These are phyloP conservation scores for Lachnellula subtilissima DNA, from an alignment of 2,329 filamentous ascomycete species.

Conservation along the genomic window DNA sequence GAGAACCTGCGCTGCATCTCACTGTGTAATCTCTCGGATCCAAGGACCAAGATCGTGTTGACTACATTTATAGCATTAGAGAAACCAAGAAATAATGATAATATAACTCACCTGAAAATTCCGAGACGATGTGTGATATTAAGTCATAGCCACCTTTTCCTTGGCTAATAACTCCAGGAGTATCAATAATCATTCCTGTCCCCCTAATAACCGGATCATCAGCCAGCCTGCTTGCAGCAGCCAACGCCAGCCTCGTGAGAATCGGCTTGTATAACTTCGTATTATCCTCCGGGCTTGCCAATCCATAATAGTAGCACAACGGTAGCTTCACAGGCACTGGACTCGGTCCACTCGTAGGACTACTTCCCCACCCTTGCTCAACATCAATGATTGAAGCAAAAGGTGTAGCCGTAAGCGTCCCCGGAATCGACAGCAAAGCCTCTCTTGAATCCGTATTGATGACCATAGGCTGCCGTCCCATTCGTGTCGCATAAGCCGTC, in stretches of 20 bases:
- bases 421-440: constrained; percentile 71
- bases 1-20: constrained; percentile 69
- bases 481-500: constrained; percentile 72
- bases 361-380: constrained; percentile 83
- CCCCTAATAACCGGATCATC: constrained; percentile 68
- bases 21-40: constrained; percentile 69
- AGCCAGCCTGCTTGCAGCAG: constrained; percentile 70
- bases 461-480: constrained; percentile 69
- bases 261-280: constrained; percentile 68
- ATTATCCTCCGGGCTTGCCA: constrained; percentile 67
- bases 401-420: constrained; percentile 79
- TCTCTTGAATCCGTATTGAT: constrained; percentile 83
- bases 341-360: constrained; percentile 85
- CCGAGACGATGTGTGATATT: constrained; percentile 72
- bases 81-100: neutral
- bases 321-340: constrained; percentile 87
- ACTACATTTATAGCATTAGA: constrained; percentile 39
- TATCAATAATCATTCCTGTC: constrained; percentile 82
- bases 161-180: constrained; percentile 63
- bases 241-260: constrained; percentile 70
- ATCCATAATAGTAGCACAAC: constrained; percentile 83
- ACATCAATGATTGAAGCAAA: constrained; percentile 85
- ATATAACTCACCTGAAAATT: constrained; percentile 53
- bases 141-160: constrained; percentile 67
- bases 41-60: constrained; percentile 76